Base-by-base conservation (phyloP, 1,139 yeast genomes). In the Blastobotrys illinoisensis region DNA sequence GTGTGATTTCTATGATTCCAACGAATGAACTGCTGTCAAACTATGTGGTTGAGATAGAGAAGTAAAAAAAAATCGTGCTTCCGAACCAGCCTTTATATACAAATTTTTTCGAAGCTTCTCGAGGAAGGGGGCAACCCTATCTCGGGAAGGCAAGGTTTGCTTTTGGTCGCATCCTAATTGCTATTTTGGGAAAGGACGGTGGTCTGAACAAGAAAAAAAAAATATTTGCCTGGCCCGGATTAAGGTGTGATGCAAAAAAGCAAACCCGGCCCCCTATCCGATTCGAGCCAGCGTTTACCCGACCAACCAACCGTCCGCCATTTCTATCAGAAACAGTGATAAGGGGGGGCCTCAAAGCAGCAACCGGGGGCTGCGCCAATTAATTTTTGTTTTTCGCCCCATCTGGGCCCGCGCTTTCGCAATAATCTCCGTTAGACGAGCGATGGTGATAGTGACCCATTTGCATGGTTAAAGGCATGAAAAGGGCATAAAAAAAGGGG, bases 1-100 rank as follows among this genome's bases (percentile, higher is more conserved):
- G 46, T 53, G 58, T 56, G 50, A 48, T 50, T 52, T 54, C 55
- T 51, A 54, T 53, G 53, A 56, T 50, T 53, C 50, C 45, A 50
- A 50, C 52, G 52, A 46, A 28, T 50, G 48, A 23, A 47, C 32
- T 23, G 20, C 36, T 20, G 26, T 46, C 21, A 46, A 23, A 46
- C 19, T 19, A 21, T 21, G 14, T 20, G 56, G 54, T 56, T 53
- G 43, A 28, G 23, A 28, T 19, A 19, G 19, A 50, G 43, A 45
- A 54, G 48, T 21, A 18, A 16, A 26, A 44, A 24, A 46, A 45
- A 24, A 28, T 46, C 46, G 32, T 32, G 7, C 40, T 32, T 32
- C 40, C 40, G 7, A n/a, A 11, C 40, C 4, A n/a, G 40, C 40
- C 40, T 32, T 32, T 32, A 32, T 32, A 32, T 32, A 32, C 40